phyloP scores from a whole-genome alignment of 495 filamentous ascomycete species.

The Xylaria castorea region DNA sequence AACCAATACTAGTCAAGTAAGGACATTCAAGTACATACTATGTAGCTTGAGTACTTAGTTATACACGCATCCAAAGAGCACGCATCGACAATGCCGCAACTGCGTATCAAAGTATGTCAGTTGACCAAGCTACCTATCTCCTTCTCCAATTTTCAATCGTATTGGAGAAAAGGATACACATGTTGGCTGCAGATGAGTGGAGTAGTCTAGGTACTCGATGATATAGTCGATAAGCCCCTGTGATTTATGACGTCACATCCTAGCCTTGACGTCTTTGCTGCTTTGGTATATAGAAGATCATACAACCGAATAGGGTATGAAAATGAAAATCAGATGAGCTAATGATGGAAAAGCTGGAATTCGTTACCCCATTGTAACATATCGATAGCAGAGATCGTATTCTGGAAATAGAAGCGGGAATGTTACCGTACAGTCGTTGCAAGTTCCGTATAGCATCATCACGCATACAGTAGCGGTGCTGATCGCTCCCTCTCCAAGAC shows the following conservation, averaged over 20 bases:
- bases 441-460: conserved; percentile 6
- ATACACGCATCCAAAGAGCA: background rate
- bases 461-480: conserved; percentile 11
- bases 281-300: background rate
- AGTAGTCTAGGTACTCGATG: background rate
- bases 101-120: background rate
- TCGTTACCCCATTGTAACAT: background rate
- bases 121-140: background rate
- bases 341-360: background rate
- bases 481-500: background rate
- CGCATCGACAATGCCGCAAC: background rate
- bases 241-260: background rate
- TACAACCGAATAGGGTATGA: background rate
- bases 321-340: conserved; percentile 1
- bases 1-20: background rate
- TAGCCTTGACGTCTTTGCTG: background rate
- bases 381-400: background rate
- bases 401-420: background rate
- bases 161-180: background rate
- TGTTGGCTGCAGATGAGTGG: background rate
- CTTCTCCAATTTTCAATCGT: background rate
- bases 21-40: background rate
- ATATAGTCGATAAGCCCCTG: background rate
- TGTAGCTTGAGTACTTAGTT: background rate
- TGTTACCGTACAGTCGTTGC: background rate